Conservation (phyloP, 768 basidiomycete species). For the Mycena albidolilacea region DNA sequence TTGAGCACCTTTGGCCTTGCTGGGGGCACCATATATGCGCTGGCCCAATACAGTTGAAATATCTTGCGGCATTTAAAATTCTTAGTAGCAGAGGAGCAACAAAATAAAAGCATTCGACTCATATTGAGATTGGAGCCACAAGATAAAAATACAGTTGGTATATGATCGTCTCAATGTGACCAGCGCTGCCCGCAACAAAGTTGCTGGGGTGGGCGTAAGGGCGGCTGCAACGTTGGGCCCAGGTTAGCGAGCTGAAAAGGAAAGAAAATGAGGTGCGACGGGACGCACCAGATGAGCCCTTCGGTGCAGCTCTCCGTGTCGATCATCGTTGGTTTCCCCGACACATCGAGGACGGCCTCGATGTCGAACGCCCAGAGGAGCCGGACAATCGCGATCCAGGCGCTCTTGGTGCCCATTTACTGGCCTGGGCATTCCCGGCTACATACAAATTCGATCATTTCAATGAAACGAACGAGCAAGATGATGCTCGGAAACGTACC, state of each 20-base stretch:
- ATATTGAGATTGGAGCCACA: no score
- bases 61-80: no score
- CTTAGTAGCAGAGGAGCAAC: no score
- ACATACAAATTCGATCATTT: neutral
- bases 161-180: constrained; percentile 11
- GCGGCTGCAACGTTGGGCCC: neutral
- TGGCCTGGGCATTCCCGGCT: constrained; percentile 11
- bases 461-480: neutral
- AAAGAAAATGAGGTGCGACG: neutral
- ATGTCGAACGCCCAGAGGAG: constrained; percentile 3
- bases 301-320: neutral
- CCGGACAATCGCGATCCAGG: neutral
- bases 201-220: neutral
- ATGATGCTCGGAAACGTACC: neutral
- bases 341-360: neutral
- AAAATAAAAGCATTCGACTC: no score
- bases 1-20: no score
- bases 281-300: constrained; percentile 7
- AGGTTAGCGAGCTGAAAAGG: no score
- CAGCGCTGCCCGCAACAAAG: constrained; percentile 13
- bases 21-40: no score
- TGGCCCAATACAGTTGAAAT: no score
- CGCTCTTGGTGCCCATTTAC: constrained; percentile 2
- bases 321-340: neutral
- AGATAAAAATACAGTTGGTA: no score